Conservation (phyloP, 163 green algal genomes). For the Scenedesmus sp. region DNA sequence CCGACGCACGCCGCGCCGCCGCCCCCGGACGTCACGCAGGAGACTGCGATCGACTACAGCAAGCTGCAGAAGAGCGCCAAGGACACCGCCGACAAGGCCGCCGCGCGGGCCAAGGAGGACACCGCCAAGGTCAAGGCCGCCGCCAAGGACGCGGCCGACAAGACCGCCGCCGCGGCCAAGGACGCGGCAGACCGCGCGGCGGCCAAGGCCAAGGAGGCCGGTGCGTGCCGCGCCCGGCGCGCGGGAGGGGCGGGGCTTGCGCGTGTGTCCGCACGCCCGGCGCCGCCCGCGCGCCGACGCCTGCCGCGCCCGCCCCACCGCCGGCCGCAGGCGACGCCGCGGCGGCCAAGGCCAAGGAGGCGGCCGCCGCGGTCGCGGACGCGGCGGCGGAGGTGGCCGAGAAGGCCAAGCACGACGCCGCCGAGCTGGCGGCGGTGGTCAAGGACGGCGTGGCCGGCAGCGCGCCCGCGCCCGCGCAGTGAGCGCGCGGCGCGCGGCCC, state of each 20-base stretch:
- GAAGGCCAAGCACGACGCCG: slow-evolving; percentile 2
- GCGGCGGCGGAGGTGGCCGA: neutral
- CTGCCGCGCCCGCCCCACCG: no score
- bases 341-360: slow-evolving; percentile 23
- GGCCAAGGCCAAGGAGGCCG: slow-evolving; percentile 22
- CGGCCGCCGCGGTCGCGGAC: neutral
- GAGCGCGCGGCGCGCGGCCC: no score
- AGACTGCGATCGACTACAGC: slow-evolving; percentile 45
- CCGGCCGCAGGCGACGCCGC: slow-evolving; percentile 14
- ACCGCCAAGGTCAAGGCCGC: neutral
- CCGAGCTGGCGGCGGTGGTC: no score
- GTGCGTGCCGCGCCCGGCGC: neutral
- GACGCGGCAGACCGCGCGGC: neutral
- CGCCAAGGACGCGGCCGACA: slow-evolving; percentile 1
- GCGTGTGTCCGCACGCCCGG: neutral
- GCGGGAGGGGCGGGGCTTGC: neutral
- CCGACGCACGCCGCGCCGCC: neutral
- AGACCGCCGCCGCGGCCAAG: neutral
- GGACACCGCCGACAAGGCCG: slow-evolving; percentile 11
- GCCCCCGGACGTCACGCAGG: no score
- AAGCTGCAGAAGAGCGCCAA: slow-evolving; percentile 38
- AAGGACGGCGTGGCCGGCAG: no score
- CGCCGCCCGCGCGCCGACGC: no score
- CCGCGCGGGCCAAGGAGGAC: slow-evolving; percentile 21
- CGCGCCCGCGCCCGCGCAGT: no score